Percentiles rank a stretch among this genome's conserved stretches.
phyloP scores from a whole-genome alignment of 352 stramenopile species.

The Globisporangium rhizosaccharum region DNA sequence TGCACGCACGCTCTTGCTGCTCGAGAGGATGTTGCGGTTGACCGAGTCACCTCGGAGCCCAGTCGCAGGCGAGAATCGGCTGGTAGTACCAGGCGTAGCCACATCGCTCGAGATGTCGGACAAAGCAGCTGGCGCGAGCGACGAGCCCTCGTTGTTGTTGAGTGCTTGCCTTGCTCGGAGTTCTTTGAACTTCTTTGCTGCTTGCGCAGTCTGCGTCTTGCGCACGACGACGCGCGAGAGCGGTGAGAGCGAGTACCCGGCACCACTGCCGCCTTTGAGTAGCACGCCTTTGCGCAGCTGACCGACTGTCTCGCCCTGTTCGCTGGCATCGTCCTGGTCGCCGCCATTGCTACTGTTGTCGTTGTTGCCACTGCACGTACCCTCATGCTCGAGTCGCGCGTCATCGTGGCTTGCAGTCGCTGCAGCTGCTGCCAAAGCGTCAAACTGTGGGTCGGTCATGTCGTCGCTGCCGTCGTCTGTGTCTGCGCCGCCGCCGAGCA shows the following conservation, averaged over 20 bases:
- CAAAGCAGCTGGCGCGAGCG: not conserved
- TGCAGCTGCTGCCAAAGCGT: not conserved
- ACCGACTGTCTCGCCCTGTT: constrained; percentile 11
- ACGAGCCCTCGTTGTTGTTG: not conserved
- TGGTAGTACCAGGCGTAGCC: too few species aligned
- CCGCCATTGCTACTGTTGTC: not conserved
- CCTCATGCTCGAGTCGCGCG: constrained; percentile 1
- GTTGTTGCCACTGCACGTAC: not conserved
- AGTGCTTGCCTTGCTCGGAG: constrained; percentile 15
- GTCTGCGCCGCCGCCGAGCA: constrained; percentile 13
- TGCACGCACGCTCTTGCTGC: constrained; percentile 4
- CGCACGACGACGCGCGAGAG: constrained; percentile 36
- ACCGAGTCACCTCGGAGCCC: not conserved
- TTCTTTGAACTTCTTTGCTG: constrained; percentile 44
- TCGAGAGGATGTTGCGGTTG: constrained; percentile 2
- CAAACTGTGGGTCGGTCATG: constrained; percentile 1
- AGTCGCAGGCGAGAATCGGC: not conserved
- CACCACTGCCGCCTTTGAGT: constrained; percentile 16
- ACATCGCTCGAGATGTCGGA: not conserved
- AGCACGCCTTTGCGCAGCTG: constrained; percentile 15
- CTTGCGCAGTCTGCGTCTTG: constrained; percentile 35
- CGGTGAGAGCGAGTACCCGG: constrained; percentile 23
- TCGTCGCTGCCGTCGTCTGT: constrained; percentile 5
- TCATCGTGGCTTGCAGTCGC: not conserved
- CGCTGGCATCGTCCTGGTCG: constrained; percentile 8